Evolutionary conservation across 176 grass and related monocot species (phyloP), one percentile per base, ranked within the genome.

Genomic region (Urochloa ruziziensis): DNA sequence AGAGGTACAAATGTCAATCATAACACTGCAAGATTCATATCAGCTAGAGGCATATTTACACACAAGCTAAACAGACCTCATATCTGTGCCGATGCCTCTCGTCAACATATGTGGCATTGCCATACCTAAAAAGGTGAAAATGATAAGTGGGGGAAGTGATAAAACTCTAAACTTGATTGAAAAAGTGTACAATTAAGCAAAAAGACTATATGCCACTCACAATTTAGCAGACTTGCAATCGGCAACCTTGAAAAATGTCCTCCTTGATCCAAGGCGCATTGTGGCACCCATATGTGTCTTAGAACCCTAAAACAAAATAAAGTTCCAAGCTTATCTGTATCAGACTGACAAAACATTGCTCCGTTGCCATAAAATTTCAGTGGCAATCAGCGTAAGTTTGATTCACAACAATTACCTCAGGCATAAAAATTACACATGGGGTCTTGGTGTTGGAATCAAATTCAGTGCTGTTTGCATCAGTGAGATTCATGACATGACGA

Each of bases 51-150:
- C 11, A 35, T 36, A 70, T 24, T 19, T 54, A 70, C n/a, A n/a
- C 4, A 4, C 8, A 80, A 77, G 59, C 67, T 73, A 67, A 52
- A 73, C 66, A 30, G 3, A 94, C 93, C 90, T 95, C 93, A 27
- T 88, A 95, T 92, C 93, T 90, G 77, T 95, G 93, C 12, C 93
- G 90, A 85, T 95, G 93, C 30, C 93, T 87, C 79, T 95, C 93
- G 10, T 95, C 93, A 18, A 95, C 82, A 84, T 88, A 90, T 56
- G 32, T 34, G 23, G 68, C 90, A 74, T 90, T 92, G 15, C 87
- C 90, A 56, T 95, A 95, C 93, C 93, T 95, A 77, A 81, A 75
- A 83, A 6, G 36, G 7, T 2, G 7, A 75, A 80, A 32, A 74
- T 32, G 69, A 46, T 47, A 32, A 30, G 23, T n/a, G 1, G 6